Percentiles rank a stretch among this genome's conserved stretches.
Conservation (phyloP, 2,329 filamentous ascomycete genomes). For the Neonectria hederae region DNA sequence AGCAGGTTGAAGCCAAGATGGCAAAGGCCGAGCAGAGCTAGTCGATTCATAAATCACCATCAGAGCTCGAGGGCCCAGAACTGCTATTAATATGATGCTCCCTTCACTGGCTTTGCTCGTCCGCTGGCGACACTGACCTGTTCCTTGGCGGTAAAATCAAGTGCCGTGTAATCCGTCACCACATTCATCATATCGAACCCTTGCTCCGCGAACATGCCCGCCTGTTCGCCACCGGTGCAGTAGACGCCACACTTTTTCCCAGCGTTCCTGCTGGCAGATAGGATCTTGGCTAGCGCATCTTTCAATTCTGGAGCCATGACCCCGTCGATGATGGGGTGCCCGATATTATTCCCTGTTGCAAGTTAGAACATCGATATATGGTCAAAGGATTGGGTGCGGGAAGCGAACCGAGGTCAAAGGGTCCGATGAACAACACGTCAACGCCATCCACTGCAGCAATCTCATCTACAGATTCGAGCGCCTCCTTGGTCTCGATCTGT, state of each 20-base stretch:
- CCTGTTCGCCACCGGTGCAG: conserved; percentile 65
- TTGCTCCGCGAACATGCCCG: conserved; percentile 61
- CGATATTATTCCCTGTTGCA: conserved; percentile 64
- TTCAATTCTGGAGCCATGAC: conserved; percentile 67
- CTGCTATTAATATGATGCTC: conserved; percentile 52
- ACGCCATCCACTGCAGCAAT: conserved; percentile 69
- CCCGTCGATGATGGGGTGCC: conserved; percentile 68
- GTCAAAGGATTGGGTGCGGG: too few species aligned
- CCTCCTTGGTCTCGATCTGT: conserved; percentile 74
- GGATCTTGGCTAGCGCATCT: conserved; percentile 66
- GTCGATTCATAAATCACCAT: not conserved
- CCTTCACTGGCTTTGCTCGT: conserved; percentile 47
- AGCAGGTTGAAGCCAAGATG: conserved; percentile 75
- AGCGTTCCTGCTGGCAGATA: conserved; percentile 65
- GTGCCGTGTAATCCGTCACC: conserved; percentile 63
- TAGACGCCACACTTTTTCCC: conserved; percentile 75
- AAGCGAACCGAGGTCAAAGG: conserved; percentile 67
- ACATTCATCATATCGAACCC: conserved; percentile 71
- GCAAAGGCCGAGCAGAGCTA: conserved; percentile 60
- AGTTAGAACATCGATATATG: conserved; percentile 14
- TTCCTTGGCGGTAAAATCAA: conserved; percentile 56
- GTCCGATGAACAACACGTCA: conserved; percentile 72
- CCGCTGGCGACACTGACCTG: conserved; percentile 60
- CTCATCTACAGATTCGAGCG: conserved; percentile 67
- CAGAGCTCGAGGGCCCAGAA: not conserved